phyloP scores from a whole-genome alignment of 1,284 basidiomycete genomes.

The Ustilago sp. region DNA sequence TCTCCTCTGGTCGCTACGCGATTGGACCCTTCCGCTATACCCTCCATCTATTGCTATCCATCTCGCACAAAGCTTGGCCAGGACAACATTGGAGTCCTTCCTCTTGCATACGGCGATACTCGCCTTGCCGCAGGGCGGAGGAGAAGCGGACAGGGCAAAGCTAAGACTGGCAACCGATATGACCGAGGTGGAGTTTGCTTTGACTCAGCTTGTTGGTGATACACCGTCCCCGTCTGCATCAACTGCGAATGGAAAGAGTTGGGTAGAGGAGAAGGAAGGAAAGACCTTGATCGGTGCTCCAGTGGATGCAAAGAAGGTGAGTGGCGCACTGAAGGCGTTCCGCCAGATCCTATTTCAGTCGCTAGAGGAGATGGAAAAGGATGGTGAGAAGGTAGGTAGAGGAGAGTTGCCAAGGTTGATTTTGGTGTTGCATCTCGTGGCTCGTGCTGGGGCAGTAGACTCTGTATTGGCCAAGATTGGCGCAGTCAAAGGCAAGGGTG shows the following conservation, averaged over 20 bases:
- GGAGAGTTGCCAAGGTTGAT: background rate
- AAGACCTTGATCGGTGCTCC: background rate
- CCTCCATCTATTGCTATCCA: background rate
- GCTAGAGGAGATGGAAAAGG: constrained; percentile 14
- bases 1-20: constrained; percentile 6
- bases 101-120: constrained; percentile 89
- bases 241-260: background rate
- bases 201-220: constrained; percentile 59
- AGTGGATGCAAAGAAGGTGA: background rate
- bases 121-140: background rate
- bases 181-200: constrained; percentile 91
- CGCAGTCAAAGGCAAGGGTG: background rate
- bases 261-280: background rate
- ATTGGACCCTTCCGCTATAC: constrained; percentile 16
- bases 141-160: constrained; percentile 84
- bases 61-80: background rate
- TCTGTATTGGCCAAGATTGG: constrained; percentile 7
- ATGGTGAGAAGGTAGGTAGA: background rate
- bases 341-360: constrained; percentile 22
- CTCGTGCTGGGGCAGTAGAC: constrained; percentile 6
- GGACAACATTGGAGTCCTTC: constrained; percentile 72
- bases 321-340: constrained; percentile 16
- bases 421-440: constrained; percentile 19
- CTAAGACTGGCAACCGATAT: constrained; percentile 92
- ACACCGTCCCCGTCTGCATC: background rate